Evolutionary conservation across 345 rosid species (phyloP).

Genomic region (Citrus unshiu): DNA sequence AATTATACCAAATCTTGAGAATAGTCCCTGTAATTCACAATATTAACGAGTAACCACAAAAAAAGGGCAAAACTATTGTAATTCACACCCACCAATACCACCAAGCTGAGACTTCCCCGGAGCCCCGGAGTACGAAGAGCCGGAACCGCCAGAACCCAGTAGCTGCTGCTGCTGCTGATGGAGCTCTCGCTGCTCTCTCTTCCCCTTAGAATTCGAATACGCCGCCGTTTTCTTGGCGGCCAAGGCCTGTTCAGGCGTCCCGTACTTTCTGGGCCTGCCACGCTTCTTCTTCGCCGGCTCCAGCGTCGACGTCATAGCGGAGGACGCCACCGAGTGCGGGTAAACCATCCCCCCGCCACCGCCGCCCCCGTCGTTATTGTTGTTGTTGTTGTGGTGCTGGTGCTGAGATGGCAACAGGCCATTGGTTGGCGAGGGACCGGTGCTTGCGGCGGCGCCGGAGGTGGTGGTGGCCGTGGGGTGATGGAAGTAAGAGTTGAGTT

Average conservation of each 20-base stretch:
- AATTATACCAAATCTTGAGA: background rate
- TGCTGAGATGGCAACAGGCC: conserved; percentile 46
- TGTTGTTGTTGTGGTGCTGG: conserved; percentile 11
- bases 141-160: conserved; percentile 22
- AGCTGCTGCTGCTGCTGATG: conserved; percentile 22
- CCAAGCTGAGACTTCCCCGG: conserved; percentile 32
- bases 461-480: conserved; percentile 36
- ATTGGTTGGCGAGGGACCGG: conserved; percentile 51
- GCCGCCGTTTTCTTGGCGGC: conserved; percentile 85
- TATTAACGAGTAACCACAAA: conserved; percentile 8
- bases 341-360: conserved; percentile 27
- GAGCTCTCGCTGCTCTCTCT: conserved; percentile 33
- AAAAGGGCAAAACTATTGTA: background rate
- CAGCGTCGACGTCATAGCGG: conserved; percentile 52
- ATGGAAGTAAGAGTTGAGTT: conserved; percentile 45
- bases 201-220: conserved; percentile 39
- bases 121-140: conserved; percentile 30
- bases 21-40: background rate
- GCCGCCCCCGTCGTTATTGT: background rate
- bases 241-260: conserved; percentile 83
- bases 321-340: conserved; percentile 62
- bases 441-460: conserved; percentile 29
- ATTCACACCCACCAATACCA: conserved; percentile 34
- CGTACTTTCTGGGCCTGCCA: conserved; percentile 96
- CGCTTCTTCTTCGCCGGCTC: conserved; percentile 74